Conservation (phyloP, 2,329 filamentous ascomycete species). For the Bipolaris oryzae region DNA sequence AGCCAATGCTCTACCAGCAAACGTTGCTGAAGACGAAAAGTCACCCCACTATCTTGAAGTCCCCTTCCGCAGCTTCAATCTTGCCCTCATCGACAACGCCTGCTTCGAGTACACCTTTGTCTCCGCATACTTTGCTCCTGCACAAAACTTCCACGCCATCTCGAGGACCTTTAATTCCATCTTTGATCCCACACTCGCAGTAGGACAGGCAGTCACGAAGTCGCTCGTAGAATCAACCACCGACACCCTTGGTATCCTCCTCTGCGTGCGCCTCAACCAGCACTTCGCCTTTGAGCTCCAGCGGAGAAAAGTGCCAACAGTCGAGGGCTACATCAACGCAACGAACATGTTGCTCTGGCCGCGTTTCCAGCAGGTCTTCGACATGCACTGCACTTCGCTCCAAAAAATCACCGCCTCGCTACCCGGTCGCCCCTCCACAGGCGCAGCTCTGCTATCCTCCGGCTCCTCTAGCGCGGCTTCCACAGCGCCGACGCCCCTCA, state of each 20-base stretch:
- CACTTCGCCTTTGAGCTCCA: constrained; percentile 94
- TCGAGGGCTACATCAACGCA: constrained; percentile 90
- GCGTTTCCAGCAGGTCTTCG: constrained; percentile 91
- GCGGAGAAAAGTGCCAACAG: constrained; percentile 83
- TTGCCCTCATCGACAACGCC: constrained; percentile 91
- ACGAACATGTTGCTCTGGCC: constrained; percentile 98
- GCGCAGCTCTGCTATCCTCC: constrained; percentile 48
- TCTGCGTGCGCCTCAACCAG: constrained; percentile 94
- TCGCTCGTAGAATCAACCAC: constrained; percentile 75
- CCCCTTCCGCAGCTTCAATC: constrained; percentile 92
- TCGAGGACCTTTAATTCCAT: constrained; percentile 85
- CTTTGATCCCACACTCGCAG: constrained; percentile 86
- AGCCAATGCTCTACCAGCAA: constrained; percentile 79
- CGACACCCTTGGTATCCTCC: constrained; percentile 83
- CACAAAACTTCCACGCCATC: constrained; percentile 75
- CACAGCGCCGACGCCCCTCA: constrained; percentile 86
- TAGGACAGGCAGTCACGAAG: constrained; percentile 79
- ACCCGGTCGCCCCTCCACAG: constrained; percentile 42
- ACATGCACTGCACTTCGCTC: constrained; percentile 87
- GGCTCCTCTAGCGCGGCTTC: constrained; percentile 60
- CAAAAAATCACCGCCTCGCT: constrained; percentile 61
- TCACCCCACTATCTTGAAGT: constrained; percentile 84
- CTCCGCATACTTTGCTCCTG: constrained; percentile 83
- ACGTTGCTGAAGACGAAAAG: constrained; percentile 89
- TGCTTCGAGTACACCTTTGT: constrained; percentile 95